These are phyloP conservation scores for Boletus rubropictus DNA, from an alignment of 768 basidiomycete species.

Conservation along the genomic window DNA sequence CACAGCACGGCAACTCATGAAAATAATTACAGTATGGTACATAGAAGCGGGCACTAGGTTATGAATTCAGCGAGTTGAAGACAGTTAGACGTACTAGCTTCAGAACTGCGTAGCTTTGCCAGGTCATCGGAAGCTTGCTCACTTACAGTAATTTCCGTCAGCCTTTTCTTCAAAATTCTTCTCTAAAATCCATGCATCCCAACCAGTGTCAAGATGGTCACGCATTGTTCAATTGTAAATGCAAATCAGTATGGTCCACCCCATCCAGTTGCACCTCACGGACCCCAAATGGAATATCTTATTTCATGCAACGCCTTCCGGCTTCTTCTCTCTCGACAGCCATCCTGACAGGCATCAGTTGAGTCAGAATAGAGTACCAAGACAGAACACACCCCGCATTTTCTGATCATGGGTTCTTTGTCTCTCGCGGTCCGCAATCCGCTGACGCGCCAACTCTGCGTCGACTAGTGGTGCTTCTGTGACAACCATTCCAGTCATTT, in stretches of 20 bases:
- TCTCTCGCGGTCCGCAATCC: constrained; percentile 58
- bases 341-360: constrained; percentile 21
- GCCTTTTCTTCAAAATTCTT: no score
- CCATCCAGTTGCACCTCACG: neutral
- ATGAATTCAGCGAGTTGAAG: no score
- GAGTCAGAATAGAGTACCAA: neutral
- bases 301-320: constrained; percentile 8
- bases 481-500: neutral
- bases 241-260: constrained; percentile 11
- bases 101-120: no score
- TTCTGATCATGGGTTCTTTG: constrained; percentile 63
- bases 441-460: constrained; percentile 59
- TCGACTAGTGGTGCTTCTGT: constrained; percentile 54
- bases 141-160: no score
- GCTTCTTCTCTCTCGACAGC: constrained; percentile 30
- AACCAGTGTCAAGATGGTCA: no score
- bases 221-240: constrained; percentile 8
- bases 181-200: no score
- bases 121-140: no score
- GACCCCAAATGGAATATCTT: neutral
- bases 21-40: no score
- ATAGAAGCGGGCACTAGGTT: no score
- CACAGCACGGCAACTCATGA: neutral
- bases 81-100: no score
- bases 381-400: constrained; percentile 52